Percentiles rank a stretch among this genome's conserved stretches.
Evolutionary conservation across 495 filamentous ascomycete genomes (phyloP).

Genomic region (Neurospora tetrasperma): DNA sequence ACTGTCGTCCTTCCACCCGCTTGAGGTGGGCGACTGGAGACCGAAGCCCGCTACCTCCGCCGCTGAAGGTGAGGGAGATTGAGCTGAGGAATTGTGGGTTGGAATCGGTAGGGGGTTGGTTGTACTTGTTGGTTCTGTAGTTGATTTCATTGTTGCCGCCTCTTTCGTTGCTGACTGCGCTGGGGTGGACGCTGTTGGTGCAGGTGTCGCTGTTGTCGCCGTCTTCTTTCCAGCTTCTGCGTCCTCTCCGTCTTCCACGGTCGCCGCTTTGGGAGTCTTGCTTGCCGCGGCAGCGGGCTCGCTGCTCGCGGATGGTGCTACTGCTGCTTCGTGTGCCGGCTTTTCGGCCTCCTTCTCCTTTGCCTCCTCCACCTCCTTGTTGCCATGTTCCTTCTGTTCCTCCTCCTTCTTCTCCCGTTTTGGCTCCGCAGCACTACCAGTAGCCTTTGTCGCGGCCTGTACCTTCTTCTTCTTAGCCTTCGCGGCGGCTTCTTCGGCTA

Average conservation of each 20-base stretch:
- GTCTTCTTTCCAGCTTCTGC: background rate
- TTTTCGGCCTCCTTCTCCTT: background rate
- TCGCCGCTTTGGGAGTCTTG: background rate
- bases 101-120: background rate
- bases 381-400: constrained; percentile 2
- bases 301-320: background rate
- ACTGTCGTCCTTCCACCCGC: constrained; percentile 20
- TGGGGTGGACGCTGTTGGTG: background rate
- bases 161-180: background rate
- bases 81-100: background rate
- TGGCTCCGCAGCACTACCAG: constrained; percentile 18
- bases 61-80: background rate
- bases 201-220: background rate
- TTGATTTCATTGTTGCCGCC: background rate
- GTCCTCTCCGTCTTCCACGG: background rate
- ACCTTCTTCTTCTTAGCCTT: constrained; percentile 45
- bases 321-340: background rate
- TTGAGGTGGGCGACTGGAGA: constrained; percentile 30
- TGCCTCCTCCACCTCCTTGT: background rate
- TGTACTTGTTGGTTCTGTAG: background rate
- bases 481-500: constrained; percentile 59
- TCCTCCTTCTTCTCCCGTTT: constrained; percentile 13
- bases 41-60: constrained; percentile 1
- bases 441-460: constrained; percentile 32
- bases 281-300: background rate